Evolutionary conservation across 495 filamentous ascomycete genomes (phyloP).

Genomic region (Jackrogersella multiformis): DNA sequence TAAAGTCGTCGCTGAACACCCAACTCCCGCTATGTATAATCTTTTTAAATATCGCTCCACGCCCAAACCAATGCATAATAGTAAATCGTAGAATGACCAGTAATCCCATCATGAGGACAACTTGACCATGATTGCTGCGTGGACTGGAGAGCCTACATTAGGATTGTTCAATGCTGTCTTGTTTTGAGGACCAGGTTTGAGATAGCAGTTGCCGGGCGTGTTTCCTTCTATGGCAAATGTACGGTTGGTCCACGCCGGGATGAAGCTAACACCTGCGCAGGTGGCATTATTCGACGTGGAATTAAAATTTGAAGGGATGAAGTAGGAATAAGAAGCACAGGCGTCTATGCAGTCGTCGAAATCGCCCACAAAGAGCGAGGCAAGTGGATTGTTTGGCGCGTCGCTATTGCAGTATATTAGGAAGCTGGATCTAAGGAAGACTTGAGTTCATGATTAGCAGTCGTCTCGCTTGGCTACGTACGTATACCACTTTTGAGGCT

Average conservation of each 20-base stretch:
- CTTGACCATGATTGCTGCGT: conserved; percentile 38
- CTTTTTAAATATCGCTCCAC: conserved; percentile 18
- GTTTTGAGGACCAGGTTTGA: conserved; percentile 54
- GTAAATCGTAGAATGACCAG: conserved; percentile 12
- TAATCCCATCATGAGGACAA: not conserved
- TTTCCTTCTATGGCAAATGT: conserved; percentile 35
- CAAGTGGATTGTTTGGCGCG: conserved; percentile 42
- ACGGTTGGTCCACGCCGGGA: conserved; percentile 55
- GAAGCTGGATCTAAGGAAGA: conserved; percentile 46
- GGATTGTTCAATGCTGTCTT: conserved; percentile 41
- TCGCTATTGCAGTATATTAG: conserved; percentile 55
- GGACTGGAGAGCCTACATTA: conserved; percentile 35
- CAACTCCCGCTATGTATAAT: conserved; percentile 39
- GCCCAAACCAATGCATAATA: conserved; percentile 15
- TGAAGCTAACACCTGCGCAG: conserved; percentile 54
- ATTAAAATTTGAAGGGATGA: conserved; percentile 42
- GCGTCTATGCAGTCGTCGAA: conserved; percentile 60
- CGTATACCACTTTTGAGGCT: conserved; percentile 4
- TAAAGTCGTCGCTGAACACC: conserved; percentile 17
- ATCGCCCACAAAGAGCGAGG: conserved; percentile 51
- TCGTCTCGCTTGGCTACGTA: not conserved
- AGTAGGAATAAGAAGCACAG: conserved; percentile 54
- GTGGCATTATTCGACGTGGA: conserved; percentile 43
- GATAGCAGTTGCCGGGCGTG: conserved; percentile 58
- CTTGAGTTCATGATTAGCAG: conserved; percentile 34